These are phyloP conservation scores for Lunularia cruciata DNA, from an alignment of 225 moss, liverwort and hornwort genomes.

Conservation along the genomic window DNA sequence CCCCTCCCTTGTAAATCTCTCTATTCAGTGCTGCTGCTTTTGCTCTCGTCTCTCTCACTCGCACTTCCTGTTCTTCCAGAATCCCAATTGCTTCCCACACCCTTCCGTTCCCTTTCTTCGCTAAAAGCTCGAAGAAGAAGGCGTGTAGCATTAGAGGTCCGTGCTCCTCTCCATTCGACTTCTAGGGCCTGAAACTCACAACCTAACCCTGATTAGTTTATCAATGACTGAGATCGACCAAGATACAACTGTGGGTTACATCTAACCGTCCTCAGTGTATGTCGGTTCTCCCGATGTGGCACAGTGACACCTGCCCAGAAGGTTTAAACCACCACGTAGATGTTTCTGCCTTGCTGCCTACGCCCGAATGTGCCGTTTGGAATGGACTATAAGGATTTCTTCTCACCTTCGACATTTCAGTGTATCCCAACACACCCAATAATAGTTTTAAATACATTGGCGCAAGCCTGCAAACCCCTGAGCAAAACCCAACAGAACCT, in stretches of 20 bases:
- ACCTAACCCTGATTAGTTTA: slow-evolving; percentile 17
- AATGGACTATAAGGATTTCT: too few relatives aligned
- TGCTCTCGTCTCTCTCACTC: slow-evolving; percentile 7
- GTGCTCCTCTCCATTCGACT: not conserved
- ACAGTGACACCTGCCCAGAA: not conserved
- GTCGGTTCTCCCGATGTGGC: not conserved
- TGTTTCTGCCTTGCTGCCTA: not conserved
- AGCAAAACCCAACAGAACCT: too few relatives aligned
- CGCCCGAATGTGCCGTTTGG: too few relatives aligned
- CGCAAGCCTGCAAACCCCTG: too few relatives aligned
- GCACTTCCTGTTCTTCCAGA: not conserved
- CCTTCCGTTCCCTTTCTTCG: not conserved
- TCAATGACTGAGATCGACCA: not conserved
- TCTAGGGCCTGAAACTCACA: slow-evolving; percentile 6
- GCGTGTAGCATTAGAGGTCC: not conserved
- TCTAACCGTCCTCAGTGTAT: not conserved
- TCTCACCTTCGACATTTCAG: too few relatives aligned
- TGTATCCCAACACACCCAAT: too few relatives aligned
- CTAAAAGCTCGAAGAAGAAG: slow-evolving; percentile 4
- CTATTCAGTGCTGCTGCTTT: slow-evolving; percentile 6
- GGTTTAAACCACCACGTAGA: not conserved
- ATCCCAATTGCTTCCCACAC: not conserved
- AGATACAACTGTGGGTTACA: not conserved
- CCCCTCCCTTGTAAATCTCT: not conserved
- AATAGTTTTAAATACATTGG: too few relatives aligned